Evolutionary conservation across 2,329 filamentous ascomycete genomes (phyloP), one percentile per base, ranked within the genome.

Genomic region (Epicoccum sorghinum): DNA sequence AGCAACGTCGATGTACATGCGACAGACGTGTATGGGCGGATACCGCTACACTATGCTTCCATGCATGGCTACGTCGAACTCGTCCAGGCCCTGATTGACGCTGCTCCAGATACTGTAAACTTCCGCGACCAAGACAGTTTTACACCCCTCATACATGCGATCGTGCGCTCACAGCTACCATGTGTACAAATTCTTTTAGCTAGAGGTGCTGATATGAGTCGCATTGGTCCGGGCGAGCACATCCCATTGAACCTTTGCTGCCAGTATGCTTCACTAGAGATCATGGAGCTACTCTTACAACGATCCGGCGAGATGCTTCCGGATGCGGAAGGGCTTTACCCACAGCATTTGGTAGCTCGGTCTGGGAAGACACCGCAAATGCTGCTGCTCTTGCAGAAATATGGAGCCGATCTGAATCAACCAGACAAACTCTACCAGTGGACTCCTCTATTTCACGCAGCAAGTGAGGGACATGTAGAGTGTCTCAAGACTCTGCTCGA

Each of bases 91-190:
- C 80, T 97, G 18, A 78, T 96, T 45, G 78, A 83, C 59, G 85
- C 85, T 22, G 87, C 89, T 41, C 84, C 86, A 4, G 80, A 85
- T 18, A 96, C 91, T 0, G 89, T 98, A 57, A 87, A 98, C 70
- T 80, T 89, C 36, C 93, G 93, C 70, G 95, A 99, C 69, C 90
- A 98, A 70, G 93, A 99, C 77, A 97, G 96, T 75, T 99, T 96
- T 73, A 98, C 93, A 0, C 93, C 95, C 0, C 79, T 99, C 40
- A 95, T 99, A 52, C 95, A 98, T 75, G 89, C 91, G 38, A 97
- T 98, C 59, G 93, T 96, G 47, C 92, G 96, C 68, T 88, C 89
- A 23, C 88, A 95, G 57, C 79, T 93, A 18, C 83, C 86, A 43
- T 96, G 91, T 70, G 92, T 96, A 3, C 83, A 91, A 70, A 84